Base-by-base conservation (phyloP, 129 eudicot species). In the Kitagawia praeruptora region DNA sequence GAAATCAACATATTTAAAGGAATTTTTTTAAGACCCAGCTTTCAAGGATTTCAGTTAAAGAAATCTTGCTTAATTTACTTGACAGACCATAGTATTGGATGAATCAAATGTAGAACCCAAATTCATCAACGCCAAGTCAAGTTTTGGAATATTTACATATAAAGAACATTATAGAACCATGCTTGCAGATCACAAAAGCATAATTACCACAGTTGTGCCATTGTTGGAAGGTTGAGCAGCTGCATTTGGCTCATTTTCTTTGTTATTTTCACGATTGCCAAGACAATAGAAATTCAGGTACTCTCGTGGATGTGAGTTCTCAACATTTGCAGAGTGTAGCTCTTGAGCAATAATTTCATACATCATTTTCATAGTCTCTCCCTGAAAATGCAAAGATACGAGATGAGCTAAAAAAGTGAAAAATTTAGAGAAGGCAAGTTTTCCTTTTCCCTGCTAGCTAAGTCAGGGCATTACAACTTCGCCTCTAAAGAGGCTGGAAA, bases 321-420 rank as follows among this genome's bases (percentile, higher is more conserved):
- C 92, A 54, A 92, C 73, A 21, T 88, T 81, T 75, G 87, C 80
- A 7, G 84, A 80, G 75, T 87, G 88, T 70, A 95, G 85, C 85
- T 90, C 99, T 75, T 82, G 75, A 70, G 93, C 94, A 64, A 95
- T 86, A 37, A 89, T 87, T 45, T 87, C 92, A 74, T 92, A 95
- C 98, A 95, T 95, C 98, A 92, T 95, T 82, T 92, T 87, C 96
- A 95, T 92, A 23, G 99, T 95, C 84, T 95, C 93, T 45, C 84
- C 85, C 98, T 95, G 85, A 58, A 81, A 58, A 82, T 70, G 15
- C 45, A 71, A 80, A 83, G 63, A 79, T 7, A 77, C 4, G 37
- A 61, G 3, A 61, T 5, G 5, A 61, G 69, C 69, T n/a, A 61
- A 19, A 61, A 58, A 61, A 25, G 69, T 25, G 34, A n/a, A 61